Conservation (phyloP, 495 filamentous ascomycete species). For the Penicillium malachiteum region DNA sequence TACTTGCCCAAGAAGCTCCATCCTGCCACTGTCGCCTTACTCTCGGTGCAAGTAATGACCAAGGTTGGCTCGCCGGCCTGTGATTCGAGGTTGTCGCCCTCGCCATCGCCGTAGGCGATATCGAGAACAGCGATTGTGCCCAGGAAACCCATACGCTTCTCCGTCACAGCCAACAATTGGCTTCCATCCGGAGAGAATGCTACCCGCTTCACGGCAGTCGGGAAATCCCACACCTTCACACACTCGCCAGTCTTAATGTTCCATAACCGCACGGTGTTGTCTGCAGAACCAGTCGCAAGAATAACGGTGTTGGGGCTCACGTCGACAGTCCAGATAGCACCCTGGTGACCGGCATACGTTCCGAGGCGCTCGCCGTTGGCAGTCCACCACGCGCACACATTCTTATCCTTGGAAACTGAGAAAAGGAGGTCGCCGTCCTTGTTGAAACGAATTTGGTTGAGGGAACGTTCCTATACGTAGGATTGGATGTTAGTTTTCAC, state of each 20-base stretch:
- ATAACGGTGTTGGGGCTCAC: slow-evolving; percentile 92
- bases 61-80: slow-evolving; percentile 79
- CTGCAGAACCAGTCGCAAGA: slow-evolving; percentile 91
- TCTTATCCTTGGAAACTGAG: slow-evolving; percentile 95
- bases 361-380: slow-evolving; percentile 93
- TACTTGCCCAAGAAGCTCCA: slow-evolving; percentile 91
- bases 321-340: slow-evolving; percentile 98
- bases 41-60: slow-evolving; percentile 86
- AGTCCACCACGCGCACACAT: slow-evolving; percentile 91
- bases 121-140: slow-evolving; percentile 91
- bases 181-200: slow-evolving; percentile 93
- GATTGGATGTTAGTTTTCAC: slow-evolving; percentile 8
- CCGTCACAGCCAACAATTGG: slow-evolving; percentile 86
- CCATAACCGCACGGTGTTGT: slow-evolving; percentile 98
- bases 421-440: slow-evolving; percentile 96
- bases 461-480: slow-evolving; percentile 73
- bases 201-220: slow-evolving; percentile 91
- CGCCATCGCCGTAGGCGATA: slow-evolving; percentile 73
- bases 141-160: slow-evolving; percentile 94
- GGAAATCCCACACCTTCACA: slow-evolving; percentile 96
- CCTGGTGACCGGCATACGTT: slow-evolving; percentile 94
- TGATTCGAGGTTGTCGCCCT: slow-evolving; percentile 47
- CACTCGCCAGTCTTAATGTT: slow-evolving; percentile 90
- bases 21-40: slow-evolving; percentile 93
- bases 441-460: slow-evolving; percentile 98